Evolutionary conservation across 1,284 basidiomycete genomes (phyloP).

Genomic region (Pseudozyma sp.): DNA sequence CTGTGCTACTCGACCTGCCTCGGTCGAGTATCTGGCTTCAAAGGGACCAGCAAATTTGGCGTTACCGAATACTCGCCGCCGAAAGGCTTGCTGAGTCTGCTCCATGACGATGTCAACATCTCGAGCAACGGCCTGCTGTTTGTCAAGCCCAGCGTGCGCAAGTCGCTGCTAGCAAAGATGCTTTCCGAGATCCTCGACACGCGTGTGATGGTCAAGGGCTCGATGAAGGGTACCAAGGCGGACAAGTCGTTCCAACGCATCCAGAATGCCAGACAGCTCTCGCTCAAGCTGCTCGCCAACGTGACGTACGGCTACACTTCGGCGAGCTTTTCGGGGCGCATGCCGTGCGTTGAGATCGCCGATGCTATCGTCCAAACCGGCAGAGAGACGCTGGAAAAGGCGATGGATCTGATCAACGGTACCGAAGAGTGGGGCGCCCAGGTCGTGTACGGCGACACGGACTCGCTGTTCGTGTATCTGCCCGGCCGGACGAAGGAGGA

Average conservation of each 20-base stretch:
- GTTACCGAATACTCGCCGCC: slow-evolving; percentile 78
- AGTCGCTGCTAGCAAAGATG: slow-evolving; percentile 90
- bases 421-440: slow-evolving; percentile 80
- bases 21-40: slow-evolving; percentile 85
- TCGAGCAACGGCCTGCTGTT: slow-evolving; percentile 91
- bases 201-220: slow-evolving; percentile 96
- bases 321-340: slow-evolving; percentile 91
- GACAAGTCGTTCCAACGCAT: slow-evolving; percentile 74
- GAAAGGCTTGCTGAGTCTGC: slow-evolving; percentile 72
- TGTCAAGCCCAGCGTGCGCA: slow-evolving; percentile 85
- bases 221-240: slow-evolving; percentile 83
- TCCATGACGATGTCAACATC: slow-evolving; percentile 29
- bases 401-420: slow-evolving; percentile 81
- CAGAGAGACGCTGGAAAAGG: slow-evolving; percentile 94
- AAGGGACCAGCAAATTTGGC: slow-evolving; percentile 88
- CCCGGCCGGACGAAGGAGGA: slow-evolving; percentile 89
- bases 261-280: slow-evolving; percentile 64
- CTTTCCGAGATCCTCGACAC: slow-evolving; percentile 91
- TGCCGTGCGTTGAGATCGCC: slow-evolving; percentile 98
- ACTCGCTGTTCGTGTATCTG: slow-evolving; percentile 91
- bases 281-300: slow-evolving; percentile 66
- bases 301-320: slow-evolving; percentile 87
- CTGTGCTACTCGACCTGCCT: slow-evolving; percentile 80
- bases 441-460: slow-evolving; percentile 98
- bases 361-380: slow-evolving; percentile 98